Evolutionary conservation across 495 filamentous ascomycete genomes (phyloP), one percentile per base, ranked within the genome.

Genomic region (Talaromyces liani): DNA sequence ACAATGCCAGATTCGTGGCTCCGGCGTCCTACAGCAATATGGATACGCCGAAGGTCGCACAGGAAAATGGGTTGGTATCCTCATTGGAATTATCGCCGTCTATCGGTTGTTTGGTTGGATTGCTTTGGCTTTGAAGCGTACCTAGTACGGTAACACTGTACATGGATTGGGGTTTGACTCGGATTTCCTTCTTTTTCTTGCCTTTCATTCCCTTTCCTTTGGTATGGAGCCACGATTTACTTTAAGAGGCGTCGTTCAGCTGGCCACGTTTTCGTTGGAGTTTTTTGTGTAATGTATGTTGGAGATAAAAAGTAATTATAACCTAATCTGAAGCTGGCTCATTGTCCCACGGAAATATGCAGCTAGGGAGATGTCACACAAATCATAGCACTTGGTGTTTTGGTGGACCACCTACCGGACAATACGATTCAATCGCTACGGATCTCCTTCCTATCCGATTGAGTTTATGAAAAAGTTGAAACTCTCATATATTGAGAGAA

Each of bases 1-100:
- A 6, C 76, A 89, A 70, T 91, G 91, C 64, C 70, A 79, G 71
- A 89, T 94, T 66, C 75, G 82, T 12, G 91, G 91, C 0, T 81
- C 78, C 34, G 88, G 75, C 3, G 88, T 94, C 22, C 71, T 93
- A 51, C 77, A 84, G 63, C 71, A 73, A 22, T 92, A 91, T 71
- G 87, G 85, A 3, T 92, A 90, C 71, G 73, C 76, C 10, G 83
- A 79, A 16, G 87, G 85, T 0, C 71, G 79, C 27, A 85, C 80
- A 31, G 88, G 86, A 0, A 85, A 85, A 64, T 90, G 89, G 82
- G 83, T 90, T 25, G 91, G 90, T 0, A 91, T 92, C 68, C 73
- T 92, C 69, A 65, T 93, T 20, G 85, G 76, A 5, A 93, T 94
- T 62, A 86, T 91, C 70, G 70, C 83, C 0, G 91, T 85, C 0